Evolutionary conservation across 176 grass and related monocot species (phyloP), one percentile per base, ranked within the genome.

Genomic region (Metroxylon sagu): DNA sequence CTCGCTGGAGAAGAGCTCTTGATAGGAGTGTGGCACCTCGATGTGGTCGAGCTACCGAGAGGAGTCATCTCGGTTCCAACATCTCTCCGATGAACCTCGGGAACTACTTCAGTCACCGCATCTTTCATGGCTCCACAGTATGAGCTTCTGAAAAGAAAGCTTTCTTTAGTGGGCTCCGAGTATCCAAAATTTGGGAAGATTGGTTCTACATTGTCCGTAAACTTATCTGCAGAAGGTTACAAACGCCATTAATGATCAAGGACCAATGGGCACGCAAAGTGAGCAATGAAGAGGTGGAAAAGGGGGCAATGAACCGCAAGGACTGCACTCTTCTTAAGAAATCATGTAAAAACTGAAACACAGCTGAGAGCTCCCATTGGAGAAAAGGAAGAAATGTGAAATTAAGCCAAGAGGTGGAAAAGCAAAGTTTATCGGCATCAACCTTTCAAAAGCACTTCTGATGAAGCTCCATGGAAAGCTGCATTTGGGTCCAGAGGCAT

Each of bases 361-460:
- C 16, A 6, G 25, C 49, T 6, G 26, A 12, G 5, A n/a, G 39
- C 16, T 25, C 23, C 23, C 25, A 18, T 2, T 17, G 25, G 25
- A 35, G 16, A 25, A 53, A 15, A 48, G 3, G 8, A 6, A 29
- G 21, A 59, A 29, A 10, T 28, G 35, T 49, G n/a, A 19, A 30
- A 7, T 29, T 19, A 28, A 29, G 29, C 4, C 21, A 61, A 21
- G 23, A 5, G 27, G 28, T 56, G 39, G 10, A 52, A 29, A 6
- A 48, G 63, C 26, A 18, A 31, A 60, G 26, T 49, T 39, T 53
- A 50, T 62, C 29, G 26, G 3, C 27, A 53, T 54, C 39, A 49
- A 92, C 93, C 93, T 98, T 98, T 91, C 61, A 92, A 74, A 73
- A 92, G 69, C 64, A 91, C 84, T 58, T 92, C 79, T 15, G 82